A percentile compares a stretch with the other conserved stretches of the same genome.
phyloP scores from a whole-genome alignment of 1,284 basidiomycete species.

The Pascua guehoae region DNA sequence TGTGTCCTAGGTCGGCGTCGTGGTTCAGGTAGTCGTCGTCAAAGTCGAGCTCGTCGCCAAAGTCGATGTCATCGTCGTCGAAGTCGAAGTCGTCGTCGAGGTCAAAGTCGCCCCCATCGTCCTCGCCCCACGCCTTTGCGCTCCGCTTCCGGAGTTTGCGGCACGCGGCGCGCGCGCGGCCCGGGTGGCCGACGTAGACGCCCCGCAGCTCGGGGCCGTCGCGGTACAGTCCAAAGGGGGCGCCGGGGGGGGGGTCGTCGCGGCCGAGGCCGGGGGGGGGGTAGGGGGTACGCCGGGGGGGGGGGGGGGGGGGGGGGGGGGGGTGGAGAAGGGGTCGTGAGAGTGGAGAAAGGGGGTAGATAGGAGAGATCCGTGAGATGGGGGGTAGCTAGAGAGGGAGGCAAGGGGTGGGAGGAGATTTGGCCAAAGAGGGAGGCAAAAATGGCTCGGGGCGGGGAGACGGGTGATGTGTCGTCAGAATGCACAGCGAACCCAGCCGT shows the following conservation, averaged over 20 bases:
- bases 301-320: conserved; percentile 75
- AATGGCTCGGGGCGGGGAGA: too few species aligned
- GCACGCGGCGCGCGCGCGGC: conserved; percentile 67
- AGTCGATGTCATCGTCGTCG: too few species aligned
- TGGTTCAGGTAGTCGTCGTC: too few species aligned
- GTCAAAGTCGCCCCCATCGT: conserved; percentile 2
- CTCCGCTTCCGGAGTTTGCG: conserved; percentile 33
- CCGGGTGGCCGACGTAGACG: conserved; percentile 67
- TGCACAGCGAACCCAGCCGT: too few species aligned
- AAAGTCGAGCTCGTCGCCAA: too few species aligned
- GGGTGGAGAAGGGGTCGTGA: too few species aligned
- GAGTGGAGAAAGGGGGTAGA: too few species aligned
- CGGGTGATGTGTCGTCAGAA: too few species aligned
- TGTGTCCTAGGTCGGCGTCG: not conserved
- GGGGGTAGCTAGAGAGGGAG: too few species aligned
- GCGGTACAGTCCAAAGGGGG: conserved; percentile 72
- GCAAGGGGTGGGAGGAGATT: too few species aligned
- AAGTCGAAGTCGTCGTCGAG: conserved; percentile 13
- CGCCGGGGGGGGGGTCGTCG: conserved; percentile 63
- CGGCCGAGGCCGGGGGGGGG: conserved; percentile 71
- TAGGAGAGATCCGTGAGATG: not conserved
- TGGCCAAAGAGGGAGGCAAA: too few species aligned
- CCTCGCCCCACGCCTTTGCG: too few species aligned
- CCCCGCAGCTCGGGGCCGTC: conserved; percentile 72
- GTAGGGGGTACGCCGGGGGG: not conserved